Conservation (phyloP, 495 filamentous ascomycete species). For the Cryomyces minteri region DNA sequence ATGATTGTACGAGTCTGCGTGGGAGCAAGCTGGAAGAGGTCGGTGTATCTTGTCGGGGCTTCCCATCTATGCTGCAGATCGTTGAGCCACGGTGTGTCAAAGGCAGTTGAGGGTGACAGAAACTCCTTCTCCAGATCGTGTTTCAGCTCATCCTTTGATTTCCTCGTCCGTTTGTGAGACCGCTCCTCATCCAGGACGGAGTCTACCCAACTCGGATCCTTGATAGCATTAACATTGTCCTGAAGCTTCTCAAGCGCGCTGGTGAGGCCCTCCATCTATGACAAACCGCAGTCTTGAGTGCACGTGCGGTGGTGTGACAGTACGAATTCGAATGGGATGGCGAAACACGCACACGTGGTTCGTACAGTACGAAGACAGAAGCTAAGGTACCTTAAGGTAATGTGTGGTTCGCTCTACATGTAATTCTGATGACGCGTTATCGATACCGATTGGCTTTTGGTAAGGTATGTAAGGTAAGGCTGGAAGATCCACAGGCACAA, state of each 20-base stretch:
- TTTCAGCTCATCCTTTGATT: conserved; percentile 38
- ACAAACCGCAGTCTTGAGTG: no score
- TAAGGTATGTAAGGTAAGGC: no score
- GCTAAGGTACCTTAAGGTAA: no score
- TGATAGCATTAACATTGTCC: neutral
- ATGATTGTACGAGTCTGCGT: conserved; percentile 87
- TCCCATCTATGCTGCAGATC: conserved; percentile 85
- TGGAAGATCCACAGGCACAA: no score
- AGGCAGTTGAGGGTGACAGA: conserved; percentile 55
- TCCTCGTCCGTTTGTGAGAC: conserved; percentile 38
- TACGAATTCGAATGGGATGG: no score
- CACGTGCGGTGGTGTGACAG: no score
- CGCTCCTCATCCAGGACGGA: conserved; percentile 31
- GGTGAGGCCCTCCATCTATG: neutral
- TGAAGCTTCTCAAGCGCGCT: conserved; percentile 1
- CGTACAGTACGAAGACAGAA: no score
- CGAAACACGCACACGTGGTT: no score
- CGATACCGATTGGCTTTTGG: no score
- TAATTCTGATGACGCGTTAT: no score
- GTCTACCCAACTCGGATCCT: conserved; percentile 25
- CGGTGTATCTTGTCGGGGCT: conserved; percentile 48
- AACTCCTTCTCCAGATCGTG: conserved; percentile 57
- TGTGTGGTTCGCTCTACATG: no score
- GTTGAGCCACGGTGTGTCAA: conserved; percentile 73
- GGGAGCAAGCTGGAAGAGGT: conserved; percentile 70